Percentiles rank a stretch among this genome's conserved stretches.
Conservation (phyloP, 2,329 filamentous ascomycete species). For the Elsinoe australis region DNA sequence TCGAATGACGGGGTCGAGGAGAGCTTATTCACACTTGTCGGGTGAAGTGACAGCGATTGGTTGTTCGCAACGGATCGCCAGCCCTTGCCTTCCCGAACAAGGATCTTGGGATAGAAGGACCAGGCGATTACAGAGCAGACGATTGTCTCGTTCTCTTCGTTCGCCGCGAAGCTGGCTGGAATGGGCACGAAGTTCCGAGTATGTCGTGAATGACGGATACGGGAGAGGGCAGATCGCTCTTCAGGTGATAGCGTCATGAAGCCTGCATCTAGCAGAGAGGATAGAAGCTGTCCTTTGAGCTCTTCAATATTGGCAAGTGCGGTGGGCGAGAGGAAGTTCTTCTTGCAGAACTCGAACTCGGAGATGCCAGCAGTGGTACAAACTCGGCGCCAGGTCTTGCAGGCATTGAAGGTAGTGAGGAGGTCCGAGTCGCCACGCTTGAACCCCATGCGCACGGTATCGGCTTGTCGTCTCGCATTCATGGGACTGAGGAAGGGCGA, state of each 20-base stretch:
- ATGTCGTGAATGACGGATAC: constrained; percentile 55
- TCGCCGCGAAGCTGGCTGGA: constrained; percentile 63
- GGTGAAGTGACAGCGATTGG: constrained; percentile 78
- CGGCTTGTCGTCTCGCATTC: constrained; percentile 72
- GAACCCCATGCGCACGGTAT: constrained; percentile 70
- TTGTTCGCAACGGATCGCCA: constrained; percentile 91
- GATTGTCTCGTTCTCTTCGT: constrained; percentile 73
- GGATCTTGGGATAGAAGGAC: constrained; percentile 91
- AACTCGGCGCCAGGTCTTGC: constrained; percentile 76
- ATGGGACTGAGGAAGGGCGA: constrained; percentile 86
- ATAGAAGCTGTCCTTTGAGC: constrained; percentile 82
- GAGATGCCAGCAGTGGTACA: constrained; percentile 63
- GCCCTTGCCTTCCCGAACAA: constrained; percentile 75
- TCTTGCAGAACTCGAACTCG: constrained; percentile 85
- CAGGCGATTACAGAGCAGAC: constrained; percentile 78
- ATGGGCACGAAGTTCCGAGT: constrained; percentile 75
- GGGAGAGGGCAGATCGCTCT: constrained; percentile 62
- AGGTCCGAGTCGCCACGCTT: constrained; percentile 83
- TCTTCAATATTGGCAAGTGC: constrained; percentile 90
- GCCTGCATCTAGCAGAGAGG: constrained; percentile 76
- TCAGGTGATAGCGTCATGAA: constrained; percentile 67
- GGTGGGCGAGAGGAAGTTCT: constrained; percentile 87
- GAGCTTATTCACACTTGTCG: constrained; percentile 76
- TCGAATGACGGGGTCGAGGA: constrained; percentile 19
- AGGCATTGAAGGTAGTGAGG: constrained; percentile 89